Conservation (phyloP, 2,329 filamentous ascomycete species). For the Dichotomopilus funicola region DNA sequence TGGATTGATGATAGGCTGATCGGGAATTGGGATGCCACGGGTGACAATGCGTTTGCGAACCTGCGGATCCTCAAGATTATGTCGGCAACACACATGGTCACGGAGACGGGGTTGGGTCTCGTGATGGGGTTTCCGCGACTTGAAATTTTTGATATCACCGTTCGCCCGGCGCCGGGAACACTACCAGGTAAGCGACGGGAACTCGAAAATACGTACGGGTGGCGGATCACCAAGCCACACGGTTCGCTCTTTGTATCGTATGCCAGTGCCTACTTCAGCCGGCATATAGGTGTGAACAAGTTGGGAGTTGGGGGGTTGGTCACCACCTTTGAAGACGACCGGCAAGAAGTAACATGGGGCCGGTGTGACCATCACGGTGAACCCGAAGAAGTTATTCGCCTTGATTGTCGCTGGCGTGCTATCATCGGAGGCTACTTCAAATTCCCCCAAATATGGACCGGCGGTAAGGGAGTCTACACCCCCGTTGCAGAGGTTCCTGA, state of each 20-base stretch:
- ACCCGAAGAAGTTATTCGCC: background rate
- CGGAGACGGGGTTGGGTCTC: constrained; percentile 36
- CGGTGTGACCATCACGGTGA: too few relatives aligned
- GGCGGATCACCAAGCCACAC: background rate
- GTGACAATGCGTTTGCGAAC: constrained; percentile 37
- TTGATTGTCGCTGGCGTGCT: constrained; percentile 2
- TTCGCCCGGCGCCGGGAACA: background rate
- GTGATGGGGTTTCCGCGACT: constrained; percentile 39
- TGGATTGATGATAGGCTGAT: constrained; percentile 39
- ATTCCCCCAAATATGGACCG: too few relatives aligned
- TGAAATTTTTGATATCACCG: constrained; percentile 32
- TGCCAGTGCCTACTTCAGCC: constrained; percentile 4
- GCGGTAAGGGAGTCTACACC: too few relatives aligned
- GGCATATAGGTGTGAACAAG: background rate
- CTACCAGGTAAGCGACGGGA: background rate
- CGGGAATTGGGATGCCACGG: constrained; percentile 38
- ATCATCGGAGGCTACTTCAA: background rate
- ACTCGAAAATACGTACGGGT: background rate
- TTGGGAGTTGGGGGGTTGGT: background rate
- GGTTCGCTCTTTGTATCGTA: constrained; percentile 3
- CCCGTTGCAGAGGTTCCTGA: background rate
- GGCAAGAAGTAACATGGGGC: background rate
- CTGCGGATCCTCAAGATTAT: constrained; percentile 42
- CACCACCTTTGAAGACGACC: background rate
- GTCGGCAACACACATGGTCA: constrained; percentile 14